Conservation (phyloP, 176 grass and related monocot species). For the Secale cereale region DNA sequence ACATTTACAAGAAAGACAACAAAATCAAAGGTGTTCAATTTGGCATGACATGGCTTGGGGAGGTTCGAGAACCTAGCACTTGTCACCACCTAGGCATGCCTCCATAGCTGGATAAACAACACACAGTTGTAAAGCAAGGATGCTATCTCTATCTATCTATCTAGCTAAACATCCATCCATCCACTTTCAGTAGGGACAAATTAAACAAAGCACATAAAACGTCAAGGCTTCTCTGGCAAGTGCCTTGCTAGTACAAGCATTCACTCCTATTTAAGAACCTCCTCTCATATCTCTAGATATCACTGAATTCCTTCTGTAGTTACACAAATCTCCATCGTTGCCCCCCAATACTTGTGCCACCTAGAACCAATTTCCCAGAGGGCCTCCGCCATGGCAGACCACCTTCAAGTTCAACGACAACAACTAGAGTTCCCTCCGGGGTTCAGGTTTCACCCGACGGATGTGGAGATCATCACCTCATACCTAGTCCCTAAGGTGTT, state of each 20-base stretch:
- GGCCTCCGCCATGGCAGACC: slow-evolving; percentile 13
- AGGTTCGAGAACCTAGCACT: not conserved
- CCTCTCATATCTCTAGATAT: not conserved
- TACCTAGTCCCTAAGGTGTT: slow-evolving; percentile 52
- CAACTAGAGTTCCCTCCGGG: slow-evolving; percentile 35
- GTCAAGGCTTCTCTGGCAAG: not conserved
- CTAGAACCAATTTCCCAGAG: not conserved
- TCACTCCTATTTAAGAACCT: not conserved
- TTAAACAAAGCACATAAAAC: not conserved
- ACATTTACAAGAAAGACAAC: not conserved
- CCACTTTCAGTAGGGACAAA: not conserved
- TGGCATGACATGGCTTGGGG: not conserved
- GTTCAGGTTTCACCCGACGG: slow-evolving; percentile 50
- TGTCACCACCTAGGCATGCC: not conserved
- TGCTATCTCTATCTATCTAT: not conserved
- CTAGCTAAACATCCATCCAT: not conserved
- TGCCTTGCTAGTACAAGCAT: not conserved
- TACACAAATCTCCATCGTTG: not conserved
- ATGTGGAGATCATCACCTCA: slow-evolving; percentile 57
- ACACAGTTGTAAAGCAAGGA: not conserved
- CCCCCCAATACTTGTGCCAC: not conserved
- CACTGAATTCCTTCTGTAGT: no score
- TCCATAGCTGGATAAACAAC: not conserved
- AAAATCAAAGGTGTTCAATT: not conserved
- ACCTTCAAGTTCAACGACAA: no score